phyloP scores from a whole-genome alignment of 257 asterid species.

The Solanum neorickii region DNA sequence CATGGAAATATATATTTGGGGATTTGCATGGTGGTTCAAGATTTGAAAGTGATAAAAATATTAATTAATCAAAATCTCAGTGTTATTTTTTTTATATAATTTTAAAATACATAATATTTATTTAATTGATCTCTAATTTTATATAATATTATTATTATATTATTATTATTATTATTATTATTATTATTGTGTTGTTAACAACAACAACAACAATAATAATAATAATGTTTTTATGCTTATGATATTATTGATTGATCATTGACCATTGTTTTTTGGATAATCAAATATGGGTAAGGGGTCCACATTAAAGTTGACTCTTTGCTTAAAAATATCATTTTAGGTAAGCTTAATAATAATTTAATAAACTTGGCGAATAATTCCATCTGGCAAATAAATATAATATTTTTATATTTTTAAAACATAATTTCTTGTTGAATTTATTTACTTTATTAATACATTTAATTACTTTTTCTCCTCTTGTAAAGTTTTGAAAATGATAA shows the following conservation, averaged over 20 bases:
- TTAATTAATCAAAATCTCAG: background rate
- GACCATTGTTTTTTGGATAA: constrained; percentile 39
- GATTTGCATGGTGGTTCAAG: background rate
- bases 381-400: background rate
- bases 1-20: background rate
- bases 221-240: background rate
- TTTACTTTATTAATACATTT: background rate
- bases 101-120: background rate
- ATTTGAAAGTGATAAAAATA: background rate
- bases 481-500: background rate
- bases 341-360: constrained; percentile 17
- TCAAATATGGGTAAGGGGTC: constrained; percentile 12
- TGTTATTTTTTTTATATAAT: background rate
- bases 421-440: background rate
- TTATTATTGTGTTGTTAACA: too few relatives aligned
- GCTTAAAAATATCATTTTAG: constrained; percentile 24
- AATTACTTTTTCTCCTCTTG: background rate
- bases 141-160: background rate
- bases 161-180: background rate
- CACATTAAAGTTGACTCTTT: constrained; percentile 41
- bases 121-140: constrained; percentile 7
- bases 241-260: constrained; percentile 43
- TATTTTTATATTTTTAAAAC: background rate
- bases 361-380: background rate
- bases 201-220: too few relatives aligned